A percentile compares a stretch with the other conserved stretches of the same genome.
phyloP scores from a whole-genome alignment of 495 filamentous ascomycete genomes.

The Cenococcum geophilum region DNA sequence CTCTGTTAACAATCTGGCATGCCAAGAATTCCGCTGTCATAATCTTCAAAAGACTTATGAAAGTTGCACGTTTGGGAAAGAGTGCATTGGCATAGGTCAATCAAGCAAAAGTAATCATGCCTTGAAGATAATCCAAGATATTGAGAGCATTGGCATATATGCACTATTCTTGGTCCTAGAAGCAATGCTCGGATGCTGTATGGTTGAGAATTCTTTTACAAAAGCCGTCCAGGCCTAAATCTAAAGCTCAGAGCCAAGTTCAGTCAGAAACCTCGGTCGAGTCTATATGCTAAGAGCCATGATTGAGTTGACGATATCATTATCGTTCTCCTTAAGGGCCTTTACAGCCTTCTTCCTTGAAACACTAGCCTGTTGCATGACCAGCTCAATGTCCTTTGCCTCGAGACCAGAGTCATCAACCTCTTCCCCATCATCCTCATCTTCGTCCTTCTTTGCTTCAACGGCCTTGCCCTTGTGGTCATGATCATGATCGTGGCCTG shows the following conservation, averaged over 20 bases:
- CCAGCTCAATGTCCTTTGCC: constrained; percentile 97
- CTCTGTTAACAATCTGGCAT: no score
- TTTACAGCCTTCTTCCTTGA: constrained; percentile 97
- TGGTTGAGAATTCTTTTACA: not conserved
- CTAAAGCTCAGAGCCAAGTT: not conserved
- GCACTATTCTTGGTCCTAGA: no score
- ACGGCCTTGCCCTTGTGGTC: constrained; percentile 70
- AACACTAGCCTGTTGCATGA: constrained; percentile 96
- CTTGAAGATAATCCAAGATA: no score
- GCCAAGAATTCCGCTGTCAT: no score
- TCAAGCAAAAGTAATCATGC: no score
- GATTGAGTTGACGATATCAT: constrained; percentile 99
- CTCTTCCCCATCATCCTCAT: constrained; percentile 93
- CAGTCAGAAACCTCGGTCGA: not conserved
- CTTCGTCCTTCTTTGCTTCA: constrained; percentile 70
- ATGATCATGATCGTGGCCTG: constrained; percentile 48
- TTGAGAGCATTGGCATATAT: no score
- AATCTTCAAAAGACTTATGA: no score
- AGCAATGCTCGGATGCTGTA: constrained; percentile 10
- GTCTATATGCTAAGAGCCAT: constrained; percentile 95
- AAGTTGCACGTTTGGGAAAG: no score
- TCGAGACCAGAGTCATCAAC: constrained; percentile 90
- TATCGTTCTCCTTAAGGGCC: constrained; percentile 97
- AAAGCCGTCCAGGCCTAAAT: not conserved
- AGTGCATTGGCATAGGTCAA: no score